Conservation (phyloP, 768 basidiomycete species). For the Tulasnella sp. region DNA sequence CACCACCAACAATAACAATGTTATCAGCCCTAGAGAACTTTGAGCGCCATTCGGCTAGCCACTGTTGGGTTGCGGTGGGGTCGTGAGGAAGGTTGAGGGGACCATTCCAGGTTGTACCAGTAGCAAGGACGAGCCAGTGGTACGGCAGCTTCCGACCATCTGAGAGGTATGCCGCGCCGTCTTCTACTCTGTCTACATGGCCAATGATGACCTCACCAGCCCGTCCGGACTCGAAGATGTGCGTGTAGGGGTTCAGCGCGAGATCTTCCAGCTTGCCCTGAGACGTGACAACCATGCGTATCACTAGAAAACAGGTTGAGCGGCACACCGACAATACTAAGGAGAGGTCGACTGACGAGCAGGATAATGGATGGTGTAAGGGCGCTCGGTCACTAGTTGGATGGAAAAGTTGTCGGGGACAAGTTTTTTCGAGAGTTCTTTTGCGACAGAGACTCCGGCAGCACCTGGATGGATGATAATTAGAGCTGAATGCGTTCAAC, state of each 20-base stretch:
- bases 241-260: conserved; percentile 31
- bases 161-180: conserved; percentile 19
- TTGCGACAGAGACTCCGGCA: conserved; percentile 34
- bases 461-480: conserved; percentile 17
- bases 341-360: conserved; percentile 22
- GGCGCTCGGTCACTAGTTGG: conserved; percentile 41
- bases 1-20: conserved; percentile 20
- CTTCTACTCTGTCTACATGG: conserved; percentile 32
- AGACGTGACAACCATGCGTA: conserved; percentile 42
- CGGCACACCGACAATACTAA: background rate
- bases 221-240: conserved; percentile 34
- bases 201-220: conserved; percentile 31
- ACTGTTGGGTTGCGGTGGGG: background rate
- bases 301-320: conserved; percentile 16
- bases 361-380: conserved; percentile 40
- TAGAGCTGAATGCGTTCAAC: background rate
- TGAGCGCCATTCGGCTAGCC: conserved; percentile 14
- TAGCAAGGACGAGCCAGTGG: conserved; percentile 20
- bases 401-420: conserved; percentile 38
- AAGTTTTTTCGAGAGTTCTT: conserved; percentile 39
- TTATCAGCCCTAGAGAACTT: conserved; percentile 14
- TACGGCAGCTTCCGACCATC: conserved; percentile 19
- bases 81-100: conserved; percentile 16
- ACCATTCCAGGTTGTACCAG: conserved; percentile 18
- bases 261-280: conserved; percentile 34